These are phyloP conservation scores for Leucocoprinus leucothites DNA, from an alignment of 768 basidiomycete genomes.

Conservation along the genomic window DNA sequence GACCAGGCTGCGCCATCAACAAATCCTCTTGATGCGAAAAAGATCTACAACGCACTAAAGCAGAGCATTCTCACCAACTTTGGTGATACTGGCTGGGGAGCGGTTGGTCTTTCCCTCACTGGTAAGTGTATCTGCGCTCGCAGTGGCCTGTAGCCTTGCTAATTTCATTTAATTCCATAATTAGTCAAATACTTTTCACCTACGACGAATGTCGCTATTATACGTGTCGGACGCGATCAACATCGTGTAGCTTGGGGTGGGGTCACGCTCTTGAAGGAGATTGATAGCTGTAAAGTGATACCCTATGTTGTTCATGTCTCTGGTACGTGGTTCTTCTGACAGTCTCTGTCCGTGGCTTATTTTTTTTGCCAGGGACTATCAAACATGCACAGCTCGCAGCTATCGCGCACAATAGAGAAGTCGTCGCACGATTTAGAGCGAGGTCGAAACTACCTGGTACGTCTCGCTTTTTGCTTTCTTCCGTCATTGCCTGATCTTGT, in stretches of 20 bases:
- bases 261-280: slow-evolving; percentile 60
- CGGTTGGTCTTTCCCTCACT: slow-evolving; percentile 66
- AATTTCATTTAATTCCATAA: too few species aligned
- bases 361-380: slow-evolving; percentile 61
- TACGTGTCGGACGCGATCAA: slow-evolving; percentile 81
- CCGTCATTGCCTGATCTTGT: too few species aligned
- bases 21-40: slow-evolving; percentile 63
- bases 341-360: slow-evolving; percentile 16
- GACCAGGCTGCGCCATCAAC: too few species aligned
- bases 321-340: slow-evolving; percentile 48
- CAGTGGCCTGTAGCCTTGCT: neutral
- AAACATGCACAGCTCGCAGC: slow-evolving; percentile 81
- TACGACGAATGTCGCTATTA: slow-evolving; percentile 76
- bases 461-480: slow-evolving; percentile 12
- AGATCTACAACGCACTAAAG: slow-evolving; percentile 65
- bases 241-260: slow-evolving; percentile 80
- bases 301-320: slow-evolving; percentile 82
- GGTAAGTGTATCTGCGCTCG: slow-evolving; percentile 38
- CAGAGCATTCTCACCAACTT: slow-evolving; percentile 72
- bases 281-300: slow-evolving; percentile 58
- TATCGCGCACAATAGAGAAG: slow-evolving; percentile 66
- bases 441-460: slow-evolving; percentile 49
- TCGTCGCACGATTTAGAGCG: slow-evolving; percentile 65
- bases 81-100: slow-evolving; percentile 86
- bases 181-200: slow-evolving; percentile 90